Base-by-base conservation (phyloP, 352 stramenopile genomes). In the Peronospora belbahrii region DNA sequence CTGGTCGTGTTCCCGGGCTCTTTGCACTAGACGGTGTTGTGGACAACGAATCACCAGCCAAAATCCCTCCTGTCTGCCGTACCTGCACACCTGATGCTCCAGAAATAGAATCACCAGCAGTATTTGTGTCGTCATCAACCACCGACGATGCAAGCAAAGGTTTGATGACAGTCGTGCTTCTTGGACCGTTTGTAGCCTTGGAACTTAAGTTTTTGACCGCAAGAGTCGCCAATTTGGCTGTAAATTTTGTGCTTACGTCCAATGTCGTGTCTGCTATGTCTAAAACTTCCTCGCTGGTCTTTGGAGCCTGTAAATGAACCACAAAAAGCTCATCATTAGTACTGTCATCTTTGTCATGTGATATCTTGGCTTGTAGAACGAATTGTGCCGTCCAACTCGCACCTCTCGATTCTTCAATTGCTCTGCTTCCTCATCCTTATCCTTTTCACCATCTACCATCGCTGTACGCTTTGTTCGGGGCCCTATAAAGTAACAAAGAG, bases 401-500 rank as follows among this genome's bases (percentile, higher is more conserved):
- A 67, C 58, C 52, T 59, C 46, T 18, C 13, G 7, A 10, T 18
- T 9, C 19, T 34, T 41, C 24, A 34, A 3, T 4, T 28, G n/a
- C 2, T 42, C 13, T 5, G 11, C 30, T 14, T 15, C 35, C 44
- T 42, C 6, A 5, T 32, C 22, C 2, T 23, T 22, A 3, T 40
- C 2, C 6, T 36, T 36, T 3, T 48, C 24, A 8, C 13, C 34
- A 19, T 48, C 46, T 45, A 34, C 0, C 39, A 49, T n/a, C 10
- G 43, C 31, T 36, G 34, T 2, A 30, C 61, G 65, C 42, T 66
- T 70, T 10, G 43, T n/a, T 47, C 65, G 45, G 19, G 62, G 51
- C 18, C 50, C 61, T 70, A 23, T 4, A 44, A 36, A n/a, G n/a
- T n/a, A 0, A 33, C 13, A 20, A 10, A 0, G 31, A 20, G 54